Conservation (phyloP, 805 yeast genomes). For the Wickerhamiella nectarea region DNA sequence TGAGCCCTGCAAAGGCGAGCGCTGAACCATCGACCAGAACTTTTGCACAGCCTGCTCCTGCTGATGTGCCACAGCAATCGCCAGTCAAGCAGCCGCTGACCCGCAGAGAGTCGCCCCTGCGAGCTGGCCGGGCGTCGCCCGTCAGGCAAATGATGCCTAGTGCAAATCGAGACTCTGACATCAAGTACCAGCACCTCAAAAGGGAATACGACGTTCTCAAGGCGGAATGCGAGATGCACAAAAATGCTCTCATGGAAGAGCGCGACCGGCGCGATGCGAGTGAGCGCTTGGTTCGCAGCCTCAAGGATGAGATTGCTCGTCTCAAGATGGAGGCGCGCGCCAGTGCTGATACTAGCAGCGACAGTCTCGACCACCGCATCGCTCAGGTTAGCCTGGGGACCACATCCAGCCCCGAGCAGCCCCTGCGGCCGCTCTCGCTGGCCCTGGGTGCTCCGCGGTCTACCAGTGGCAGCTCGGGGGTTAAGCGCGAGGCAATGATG, state of each 20-base stretch:
- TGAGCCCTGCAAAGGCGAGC: conserved; percentile 15
- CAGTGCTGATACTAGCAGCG: conserved; percentile 1
- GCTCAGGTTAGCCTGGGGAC: not conserved
- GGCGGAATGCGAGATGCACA: conserved; percentile 1
- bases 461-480: not conserved
- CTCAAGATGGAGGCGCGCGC: conserved; percentile 2
- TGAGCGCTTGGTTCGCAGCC: not conserved
- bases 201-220: not conserved
- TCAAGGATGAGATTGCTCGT: not conserved
- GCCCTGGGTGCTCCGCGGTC: not conserved
- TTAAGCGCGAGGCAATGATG: not conserved
- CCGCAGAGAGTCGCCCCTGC: not conserved
- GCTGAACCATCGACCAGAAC: not conserved
- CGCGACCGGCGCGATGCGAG: conserved; percentile 3
- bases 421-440: not conserved
- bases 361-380: conserved; percentile 1
- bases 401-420: not conserved
- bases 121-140: not conserved
- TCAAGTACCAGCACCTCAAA: not conserved
- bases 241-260: conserved; percentile 1
- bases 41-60: not conserved
- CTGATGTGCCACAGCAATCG: no score
- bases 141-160: not conserved
- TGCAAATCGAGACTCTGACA: not conserved
- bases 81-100: not conserved